Percentiles rank a stretch among this genome's conserved stretches.
phyloP scores from a whole-genome alignment of 179 eudicot genomes.

The Actinidia arguta region DNA sequence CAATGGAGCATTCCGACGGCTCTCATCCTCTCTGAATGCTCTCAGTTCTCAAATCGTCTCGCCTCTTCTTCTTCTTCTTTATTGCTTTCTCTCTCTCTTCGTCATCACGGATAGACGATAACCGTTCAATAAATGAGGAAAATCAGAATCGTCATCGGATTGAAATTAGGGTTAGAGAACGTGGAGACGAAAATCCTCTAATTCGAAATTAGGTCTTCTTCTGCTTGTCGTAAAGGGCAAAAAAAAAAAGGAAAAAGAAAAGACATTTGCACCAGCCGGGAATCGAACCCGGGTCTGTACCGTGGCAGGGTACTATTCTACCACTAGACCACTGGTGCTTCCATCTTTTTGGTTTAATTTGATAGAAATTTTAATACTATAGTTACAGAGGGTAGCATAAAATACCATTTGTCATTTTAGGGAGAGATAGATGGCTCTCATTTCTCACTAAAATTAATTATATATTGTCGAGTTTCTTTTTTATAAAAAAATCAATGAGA shows the following conservation, averaged over 20 bases:
- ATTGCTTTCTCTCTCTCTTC: conserved; percentile 25
- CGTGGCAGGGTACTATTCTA: conserved; percentile 94
- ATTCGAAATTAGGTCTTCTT: neutral
- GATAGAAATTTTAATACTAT: too few relatives aligned
- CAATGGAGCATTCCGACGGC: conserved; percentile 77
- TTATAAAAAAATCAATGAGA: too few relatives aligned
- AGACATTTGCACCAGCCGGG: conserved; percentile 37
- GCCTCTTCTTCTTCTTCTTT: conserved; percentile 53
- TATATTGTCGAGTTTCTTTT: too few relatives aligned
- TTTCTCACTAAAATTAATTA: too few relatives aligned
- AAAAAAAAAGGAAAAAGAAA: neutral
- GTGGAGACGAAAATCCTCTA: neutral
- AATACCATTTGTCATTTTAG: too few relatives aligned
- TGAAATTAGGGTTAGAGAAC: neutral
- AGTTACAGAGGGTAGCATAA: too few relatives aligned
- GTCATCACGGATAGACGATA: conserved; percentile 40
- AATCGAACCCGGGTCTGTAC: conserved; percentile 80
- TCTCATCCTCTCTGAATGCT: conserved; percentile 76
- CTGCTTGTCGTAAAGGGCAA: neutral
- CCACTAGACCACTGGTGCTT: conserved; percentile 71
- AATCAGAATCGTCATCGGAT: too few relatives aligned
- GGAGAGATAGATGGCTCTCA: too few relatives aligned
- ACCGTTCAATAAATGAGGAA: too few relatives aligned
- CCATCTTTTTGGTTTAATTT: too few relatives aligned
- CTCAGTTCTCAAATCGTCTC: conserved; percentile 45